Evolutionary conservation across 768 basidiomycete genomes (phyloP), one percentile per base, ranked within the genome.

Genomic region (Russula vinacea): DNA sequence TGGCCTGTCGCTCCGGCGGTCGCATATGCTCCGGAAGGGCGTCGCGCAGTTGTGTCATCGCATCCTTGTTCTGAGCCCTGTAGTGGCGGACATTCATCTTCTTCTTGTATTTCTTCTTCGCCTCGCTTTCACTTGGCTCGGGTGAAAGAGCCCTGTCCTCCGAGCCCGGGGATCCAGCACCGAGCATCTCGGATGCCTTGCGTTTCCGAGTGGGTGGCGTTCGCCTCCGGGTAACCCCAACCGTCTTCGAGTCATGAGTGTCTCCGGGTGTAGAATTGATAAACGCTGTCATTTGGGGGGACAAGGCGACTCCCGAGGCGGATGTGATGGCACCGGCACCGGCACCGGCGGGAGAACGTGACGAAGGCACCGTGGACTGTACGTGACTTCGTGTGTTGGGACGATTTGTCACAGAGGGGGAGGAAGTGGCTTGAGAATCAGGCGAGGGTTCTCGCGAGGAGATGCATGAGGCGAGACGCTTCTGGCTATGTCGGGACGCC

Each of bases 71-170:
- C 56, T 66, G 65, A 2, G 65, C 65, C 37, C 65, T 51, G 37
- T 66, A 66, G 37, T 66, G 65, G 13, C 65, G 62, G 10, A 66
- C 65, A 44, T 66, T 66, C 65, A 66, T 66, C 56, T 63, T 66
- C 37, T 66, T 66, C 56, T 66, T 66, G 52, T 66, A 66, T 22
- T 66, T 66, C 33, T 65, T 65, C 49, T 65, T 65, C 5, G 64
- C 64, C 55, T 65, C 64, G 49, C 59, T 65, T 42, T 65, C 64
- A 35, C 64, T 65, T 32, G 64, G 64, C 14, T 65, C 64, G 2
- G 59, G 59, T 24, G 64, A 65, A 14, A 61, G 3, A 0, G 39
- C 64, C 32, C 54, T 55, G 5, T 60, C 63, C 13, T 65, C 64
- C 24, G 64, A 65, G 2, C 55, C 64, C 24, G 64, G 64, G 0